These are phyloP conservation scores for Candida argentea DNA, from an alignment of 805 yeast genomes.

Conservation along the genomic window DNA sequence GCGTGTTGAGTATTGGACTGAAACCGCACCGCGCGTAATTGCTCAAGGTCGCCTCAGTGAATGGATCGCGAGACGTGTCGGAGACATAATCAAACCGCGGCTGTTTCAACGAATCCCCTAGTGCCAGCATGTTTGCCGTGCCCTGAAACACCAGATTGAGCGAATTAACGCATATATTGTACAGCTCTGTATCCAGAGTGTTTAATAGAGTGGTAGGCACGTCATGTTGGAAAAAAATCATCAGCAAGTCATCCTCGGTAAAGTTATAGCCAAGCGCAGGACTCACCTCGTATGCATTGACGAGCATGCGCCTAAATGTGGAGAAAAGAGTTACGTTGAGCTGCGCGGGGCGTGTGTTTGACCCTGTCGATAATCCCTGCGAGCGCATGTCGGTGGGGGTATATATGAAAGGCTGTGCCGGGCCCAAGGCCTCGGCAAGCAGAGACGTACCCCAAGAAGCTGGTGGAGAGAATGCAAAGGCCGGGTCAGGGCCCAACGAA, in stretches of 20 bases:
- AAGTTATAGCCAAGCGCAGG: conserved; percentile 20
- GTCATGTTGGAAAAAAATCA: conserved; percentile 7
- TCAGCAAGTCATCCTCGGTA: conserved; percentile 11
- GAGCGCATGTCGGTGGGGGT: conserved; percentile 20
- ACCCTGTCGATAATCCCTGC: no score
- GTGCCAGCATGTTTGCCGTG: not conserved
- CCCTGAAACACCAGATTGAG: conserved; percentile 1
- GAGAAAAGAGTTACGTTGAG: no score
- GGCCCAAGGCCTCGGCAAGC: conserved; percentile 14
- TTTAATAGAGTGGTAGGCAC: conserved; percentile 2
- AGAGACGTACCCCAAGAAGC: conserved; percentile 17
- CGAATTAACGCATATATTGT: conserved; percentile 1
- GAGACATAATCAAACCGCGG: conserved; percentile 18
- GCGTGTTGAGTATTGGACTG: conserved; percentile 51
- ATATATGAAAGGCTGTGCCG: conserved; percentile 13
- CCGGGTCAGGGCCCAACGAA: not conserved
- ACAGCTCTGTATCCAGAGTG: conserved; percentile 2
- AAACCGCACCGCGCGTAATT: conserved; percentile 46
- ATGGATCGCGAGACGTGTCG: conserved; percentile 28
- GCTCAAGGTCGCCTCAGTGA: conserved; percentile 26
- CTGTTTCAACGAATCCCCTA: conserved; percentile 7
- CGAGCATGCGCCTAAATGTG: no score
- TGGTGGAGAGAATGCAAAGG: conserved; percentile 1
- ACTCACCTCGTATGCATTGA: no score
- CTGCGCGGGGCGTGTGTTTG: no score